A percentile compares a stretch with the other conserved stretches of the same genome.
Conservation (phyloP, 2,329 filamentous ascomycete species). For the Dactylella cylindrospora region DNA sequence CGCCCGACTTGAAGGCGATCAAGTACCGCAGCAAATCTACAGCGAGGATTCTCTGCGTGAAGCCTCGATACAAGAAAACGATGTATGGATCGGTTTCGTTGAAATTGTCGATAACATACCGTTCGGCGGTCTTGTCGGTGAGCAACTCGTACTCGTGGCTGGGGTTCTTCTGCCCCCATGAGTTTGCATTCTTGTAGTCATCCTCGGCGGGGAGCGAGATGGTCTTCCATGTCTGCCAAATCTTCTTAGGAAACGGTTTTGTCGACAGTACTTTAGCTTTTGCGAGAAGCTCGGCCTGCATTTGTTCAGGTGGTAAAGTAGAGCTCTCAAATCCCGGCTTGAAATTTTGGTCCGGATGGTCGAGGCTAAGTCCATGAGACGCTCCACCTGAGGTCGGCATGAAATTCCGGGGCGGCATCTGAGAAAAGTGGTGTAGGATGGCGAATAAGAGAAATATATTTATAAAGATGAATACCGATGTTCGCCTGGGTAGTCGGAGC, state of each 20-base stretch:
- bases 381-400: neutral
- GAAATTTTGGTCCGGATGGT: too few relatives aligned
- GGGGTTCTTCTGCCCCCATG: constrained; percentile 20
- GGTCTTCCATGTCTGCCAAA: constrained; percentile 41
- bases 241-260: constrained; percentile 22
- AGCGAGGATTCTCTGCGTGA: constrained; percentile 30
- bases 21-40: constrained; percentile 32
- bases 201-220: constrained; percentile 23
- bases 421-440: constrained; percentile 19
- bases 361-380: too few relatives aligned
- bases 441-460: constrained; percentile 12
- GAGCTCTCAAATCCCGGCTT: too few relatives aligned
- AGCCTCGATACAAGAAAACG: constrained; percentile 17
- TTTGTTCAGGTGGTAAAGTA: neutral
- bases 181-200: constrained; percentile 8
- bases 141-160: constrained; percentile 29
- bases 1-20: constrained; percentile 25
- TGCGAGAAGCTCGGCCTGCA: neutral
- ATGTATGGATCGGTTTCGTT: constrained; percentile 33
- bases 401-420: neutral
- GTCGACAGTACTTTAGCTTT: constrained; percentile 10
- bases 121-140: constrained; percentile 16
- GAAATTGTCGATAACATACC: constrained; percentile 26
- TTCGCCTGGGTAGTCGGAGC: constrained; percentile 18
- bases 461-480: constrained; percentile 11